These are phyloP conservation scores for Amauroascus verrucosus DNA, from an alignment of 2,329 filamentous ascomycete species.

Conservation along the genomic window DNA sequence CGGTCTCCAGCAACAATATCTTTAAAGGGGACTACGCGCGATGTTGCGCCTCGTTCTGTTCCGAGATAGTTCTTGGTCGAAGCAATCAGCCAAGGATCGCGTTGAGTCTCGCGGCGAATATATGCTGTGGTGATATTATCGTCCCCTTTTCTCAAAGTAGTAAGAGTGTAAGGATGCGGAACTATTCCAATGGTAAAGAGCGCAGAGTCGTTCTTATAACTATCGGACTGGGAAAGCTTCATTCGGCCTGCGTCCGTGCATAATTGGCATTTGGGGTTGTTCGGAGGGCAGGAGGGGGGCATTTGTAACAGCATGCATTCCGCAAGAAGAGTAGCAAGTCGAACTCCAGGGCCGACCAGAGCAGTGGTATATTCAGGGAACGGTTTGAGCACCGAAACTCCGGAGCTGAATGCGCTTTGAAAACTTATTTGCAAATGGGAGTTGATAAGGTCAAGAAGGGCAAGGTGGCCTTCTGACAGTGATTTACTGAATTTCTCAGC, in stretches of 20 bases:
- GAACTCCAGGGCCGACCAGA: constrained; percentile 58
- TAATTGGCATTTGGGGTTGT: constrained; percentile 60
- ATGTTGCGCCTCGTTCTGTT: constrained; percentile 50
- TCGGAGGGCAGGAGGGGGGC: constrained; percentile 73
- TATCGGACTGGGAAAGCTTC: constrained; percentile 54
- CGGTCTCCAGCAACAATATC: constrained; percentile 64
- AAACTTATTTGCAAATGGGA: constrained; percentile 77
- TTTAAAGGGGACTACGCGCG: constrained; percentile 66
- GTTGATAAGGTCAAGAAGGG: constrained; percentile 67
- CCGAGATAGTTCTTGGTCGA: constrained; percentile 62
- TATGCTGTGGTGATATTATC: constrained; percentile 52
- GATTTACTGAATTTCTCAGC: constrained; percentile 50
- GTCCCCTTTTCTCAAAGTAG: constrained; percentile 52
- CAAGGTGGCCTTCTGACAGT: constrained; percentile 51
- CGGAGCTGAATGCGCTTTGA: constrained; percentile 65
- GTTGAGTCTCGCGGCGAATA: constrained; percentile 57
- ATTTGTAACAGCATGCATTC: constrained; percentile 65
- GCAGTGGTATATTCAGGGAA: constrained; percentile 63
- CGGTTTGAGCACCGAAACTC: constrained; percentile 74
- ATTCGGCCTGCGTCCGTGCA: constrained; percentile 58
- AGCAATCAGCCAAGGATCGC: constrained; percentile 67
- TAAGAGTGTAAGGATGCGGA: constrained; percentile 81
- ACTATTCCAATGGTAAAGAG: constrained; percentile 77
- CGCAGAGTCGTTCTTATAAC: constrained; percentile 60
- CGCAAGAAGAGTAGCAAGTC: constrained; percentile 64